These are phyloP conservation scores for Aspergillus fischeri DNA, from an alignment of 2,329 filamentous ascomycete genomes.

Conservation along the genomic window DNA sequence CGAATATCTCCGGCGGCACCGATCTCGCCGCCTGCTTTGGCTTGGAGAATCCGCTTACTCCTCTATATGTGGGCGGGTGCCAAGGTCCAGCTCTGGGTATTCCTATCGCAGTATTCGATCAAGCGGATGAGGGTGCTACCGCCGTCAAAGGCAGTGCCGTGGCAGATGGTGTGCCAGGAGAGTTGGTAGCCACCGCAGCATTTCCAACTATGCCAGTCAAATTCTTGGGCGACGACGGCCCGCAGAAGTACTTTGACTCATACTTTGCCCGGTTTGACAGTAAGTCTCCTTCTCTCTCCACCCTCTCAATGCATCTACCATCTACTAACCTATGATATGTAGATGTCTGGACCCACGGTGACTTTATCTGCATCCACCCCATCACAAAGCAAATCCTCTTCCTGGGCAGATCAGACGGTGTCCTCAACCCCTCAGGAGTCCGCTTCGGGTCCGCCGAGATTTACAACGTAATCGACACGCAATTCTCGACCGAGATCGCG, in stretches of 20 bases:
- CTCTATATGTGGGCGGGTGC: constrained; percentile 59
- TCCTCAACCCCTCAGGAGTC: constrained; percentile 76
- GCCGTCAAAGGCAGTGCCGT: constrained; percentile 49
- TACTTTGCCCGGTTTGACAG: constrained; percentile 59
- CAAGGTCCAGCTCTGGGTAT: constrained; percentile 52
- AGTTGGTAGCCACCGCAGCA: constrained; percentile 64
- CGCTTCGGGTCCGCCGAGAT: constrained; percentile 78
- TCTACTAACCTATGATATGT: not conserved
- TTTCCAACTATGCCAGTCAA: constrained; percentile 74
- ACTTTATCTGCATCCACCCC: constrained; percentile 71
- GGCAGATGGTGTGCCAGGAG: constrained; percentile 64
- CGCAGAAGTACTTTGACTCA: constrained; percentile 50
- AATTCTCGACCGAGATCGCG: constrained; percentile 59
- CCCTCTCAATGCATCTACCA: not conserved
- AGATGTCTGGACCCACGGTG: constrained; percentile 63
- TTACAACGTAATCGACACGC: constrained; percentile 60
- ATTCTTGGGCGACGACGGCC: constrained; percentile 55
- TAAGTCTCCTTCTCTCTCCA: constrained; percentile 2
- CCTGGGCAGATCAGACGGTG: constrained; percentile 57
- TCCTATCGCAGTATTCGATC: constrained; percentile 59
- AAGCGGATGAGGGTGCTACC: constrained; percentile 43
- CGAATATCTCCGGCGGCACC: constrained; percentile 73
- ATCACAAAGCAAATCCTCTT: constrained; percentile 52
- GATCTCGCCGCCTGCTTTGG: constrained; percentile 54
- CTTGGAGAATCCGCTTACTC: constrained; percentile 62